These are phyloP conservation scores for Scutellaria barbata DNA, from an alignment of 257 asterid species.

Conservation along the genomic window DNA sequence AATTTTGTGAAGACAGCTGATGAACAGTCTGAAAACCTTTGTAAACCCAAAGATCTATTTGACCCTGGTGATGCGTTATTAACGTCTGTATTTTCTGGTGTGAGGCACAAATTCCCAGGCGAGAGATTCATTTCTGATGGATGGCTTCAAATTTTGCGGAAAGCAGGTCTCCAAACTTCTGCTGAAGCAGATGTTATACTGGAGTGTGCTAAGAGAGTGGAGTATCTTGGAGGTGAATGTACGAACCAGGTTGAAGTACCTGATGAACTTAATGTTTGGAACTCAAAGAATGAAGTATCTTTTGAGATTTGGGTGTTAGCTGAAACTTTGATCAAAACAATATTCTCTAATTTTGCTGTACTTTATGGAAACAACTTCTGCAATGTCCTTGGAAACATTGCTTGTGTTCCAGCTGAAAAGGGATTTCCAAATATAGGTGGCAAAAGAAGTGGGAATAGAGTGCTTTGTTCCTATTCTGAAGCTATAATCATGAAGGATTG, in stretches of 20 bases:
- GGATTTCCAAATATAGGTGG: conserved; percentile 80
- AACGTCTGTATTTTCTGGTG: conserved; percentile 80
- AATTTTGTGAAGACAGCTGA: conserved; percentile 83
- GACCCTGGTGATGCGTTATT: conserved; percentile 87
- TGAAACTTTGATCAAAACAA: conserved; percentile 76
- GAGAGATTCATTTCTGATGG: conserved; percentile 88
- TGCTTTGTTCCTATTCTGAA: conserved; percentile 82
- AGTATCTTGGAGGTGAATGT: conserved; percentile 84
- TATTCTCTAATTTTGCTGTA: conserved; percentile 82
- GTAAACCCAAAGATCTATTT: conserved; percentile 73
- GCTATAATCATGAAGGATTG: conserved; percentile 85
- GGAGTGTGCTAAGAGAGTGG: conserved; percentile 92
- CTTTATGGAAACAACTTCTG: conserved; percentile 91
- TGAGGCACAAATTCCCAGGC: conserved; percentile 80
- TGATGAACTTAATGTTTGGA: conserved; percentile 63
- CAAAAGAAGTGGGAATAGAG: conserved; percentile 73
- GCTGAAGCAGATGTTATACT: conserved; percentile 79
- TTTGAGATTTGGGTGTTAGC: conserved; percentile 87
- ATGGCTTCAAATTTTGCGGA: conserved; percentile 85
- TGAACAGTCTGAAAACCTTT: conserved; percentile 58
- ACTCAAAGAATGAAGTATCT: conserved; percentile 71
- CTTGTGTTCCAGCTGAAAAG: conserved; percentile 91
- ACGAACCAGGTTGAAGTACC: conserved; percentile 52
- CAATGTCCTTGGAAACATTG: conserved; percentile 78
- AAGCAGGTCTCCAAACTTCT: conserved; percentile 83